A percentile compares a stretch with the other conserved stretches of the same genome.
phyloP scores from a whole-genome alignment of 192 early-diverging fungal species.

The Rhizophagus clarus region DNA sequence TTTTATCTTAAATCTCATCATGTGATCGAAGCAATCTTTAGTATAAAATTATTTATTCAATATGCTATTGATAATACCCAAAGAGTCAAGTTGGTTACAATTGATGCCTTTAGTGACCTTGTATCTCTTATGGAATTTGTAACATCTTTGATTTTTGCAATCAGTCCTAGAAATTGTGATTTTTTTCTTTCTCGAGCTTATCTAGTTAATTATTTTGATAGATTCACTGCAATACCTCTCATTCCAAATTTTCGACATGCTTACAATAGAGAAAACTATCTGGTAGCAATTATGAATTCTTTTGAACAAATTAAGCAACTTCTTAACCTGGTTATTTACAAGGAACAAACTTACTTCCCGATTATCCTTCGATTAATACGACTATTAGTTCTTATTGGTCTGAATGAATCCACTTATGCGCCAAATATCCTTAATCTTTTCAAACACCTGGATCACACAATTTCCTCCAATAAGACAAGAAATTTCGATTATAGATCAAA shows the following conservation, averaged over 20 bases:
- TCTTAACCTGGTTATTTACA: not conserved
- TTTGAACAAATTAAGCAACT: constrained; percentile 3
- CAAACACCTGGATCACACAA: not conserved
- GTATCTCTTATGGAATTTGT: constrained; percentile 17
- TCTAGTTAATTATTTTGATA: constrained; percentile 12
- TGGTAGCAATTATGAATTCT: not conserved
- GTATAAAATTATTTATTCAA: not conserved
- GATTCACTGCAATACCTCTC: not conserved
- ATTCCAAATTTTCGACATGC: not conserved
- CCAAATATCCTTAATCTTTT: not conserved
- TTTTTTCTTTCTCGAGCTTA: constrained; percentile 7
- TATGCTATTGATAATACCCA: not conserved
- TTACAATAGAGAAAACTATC: not conserved
- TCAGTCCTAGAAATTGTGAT: not conserved
- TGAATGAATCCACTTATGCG: constrained; percentile 11
- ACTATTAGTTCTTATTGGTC: constrained; percentile 6
- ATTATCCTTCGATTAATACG: constrained; percentile 21
- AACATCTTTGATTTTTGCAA: constrained; percentile 5
- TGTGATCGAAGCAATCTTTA: not conserved
- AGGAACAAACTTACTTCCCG: not conserved
- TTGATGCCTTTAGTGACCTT: constrained; percentile 6
- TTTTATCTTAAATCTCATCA: not conserved
- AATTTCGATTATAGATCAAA: not conserved
- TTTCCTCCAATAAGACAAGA: not conserved
- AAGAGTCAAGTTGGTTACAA: not conserved